Evolutionary conservation across 1,139 yeast species (phyloP).

Genomic region (Candida dubliniensis): DNA sequence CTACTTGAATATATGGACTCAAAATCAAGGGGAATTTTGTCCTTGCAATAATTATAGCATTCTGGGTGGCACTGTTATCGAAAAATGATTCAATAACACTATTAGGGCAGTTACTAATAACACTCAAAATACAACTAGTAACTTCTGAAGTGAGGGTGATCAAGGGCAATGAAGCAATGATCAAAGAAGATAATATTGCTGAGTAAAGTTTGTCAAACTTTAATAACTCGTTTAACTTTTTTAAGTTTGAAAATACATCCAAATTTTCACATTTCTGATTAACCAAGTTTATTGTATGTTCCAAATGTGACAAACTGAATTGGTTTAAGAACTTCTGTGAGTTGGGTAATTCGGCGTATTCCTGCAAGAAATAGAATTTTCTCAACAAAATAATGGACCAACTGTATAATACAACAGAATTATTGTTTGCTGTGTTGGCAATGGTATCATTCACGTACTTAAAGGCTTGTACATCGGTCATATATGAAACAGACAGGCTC

Average conservation of each 20-base stretch:
- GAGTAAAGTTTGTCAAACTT: constrained; percentile 55
- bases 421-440: constrained; percentile 27
- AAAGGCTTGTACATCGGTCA: constrained; percentile 45
- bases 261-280: constrained; percentile 47
- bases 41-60: constrained; percentile 57
- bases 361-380: constrained; percentile 51
- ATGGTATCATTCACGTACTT: constrained; percentile 38
- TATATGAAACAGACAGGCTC: constrained; percentile 29
- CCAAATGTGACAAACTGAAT: constrained; percentile 16
- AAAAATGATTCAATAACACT: constrained; percentile 60
- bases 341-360: constrained; percentile 19
- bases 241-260: constrained; percentile 49
- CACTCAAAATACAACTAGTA: constrained; percentile 49
- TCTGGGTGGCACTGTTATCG: constrained; percentile 51
- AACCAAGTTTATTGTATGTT: constrained; percentile 27
- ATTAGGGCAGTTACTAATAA: constrained; percentile 56
- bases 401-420: constrained; percentile 57
- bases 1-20: constrained; percentile 59
- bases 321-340: constrained; percentile 15
- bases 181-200: constrained; percentile 58
- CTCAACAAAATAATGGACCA: constrained; percentile 72
- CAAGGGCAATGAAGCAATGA: constrained; percentile 63
- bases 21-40: constrained; percentile 77
- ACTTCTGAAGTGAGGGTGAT: constrained; percentile 57
- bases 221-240: constrained; percentile 41